phyloP scores from a whole-genome alignment of 768 basidiomycete species.

The Dendrothele bispora region DNA sequence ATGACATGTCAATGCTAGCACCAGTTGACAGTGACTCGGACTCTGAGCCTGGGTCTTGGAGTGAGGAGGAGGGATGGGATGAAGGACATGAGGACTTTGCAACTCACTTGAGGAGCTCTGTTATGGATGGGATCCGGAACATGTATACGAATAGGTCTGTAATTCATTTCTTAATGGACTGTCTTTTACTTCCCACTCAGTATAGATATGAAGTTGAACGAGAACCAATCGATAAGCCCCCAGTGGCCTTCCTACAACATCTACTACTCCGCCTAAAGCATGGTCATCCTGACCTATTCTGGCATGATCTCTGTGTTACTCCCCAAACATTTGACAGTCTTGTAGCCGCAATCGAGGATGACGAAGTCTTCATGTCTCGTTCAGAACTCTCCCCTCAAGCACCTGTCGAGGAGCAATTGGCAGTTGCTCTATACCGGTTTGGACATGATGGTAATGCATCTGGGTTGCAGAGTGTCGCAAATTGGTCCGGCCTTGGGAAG shows the following conservation, averaged over 20 bases:
- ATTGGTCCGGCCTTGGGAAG: too few relatives aligned
- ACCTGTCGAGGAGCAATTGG: conserved; percentile 24
- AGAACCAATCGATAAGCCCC: conserved; percentile 6
- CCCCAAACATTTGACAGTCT: conserved; percentile 36
- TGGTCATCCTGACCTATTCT: conserved; percentile 26
- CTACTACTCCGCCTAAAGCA: conserved; percentile 21
- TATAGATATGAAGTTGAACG: conserved; percentile 9
- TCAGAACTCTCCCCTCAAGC: conserved; percentile 28
- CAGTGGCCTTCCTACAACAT: conserved; percentile 9
- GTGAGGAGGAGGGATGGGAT: too few relatives aligned
- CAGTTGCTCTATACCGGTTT: too few relatives aligned
- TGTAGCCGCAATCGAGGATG: conserved; percentile 15
- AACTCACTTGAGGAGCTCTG: conserved; percentile 4
- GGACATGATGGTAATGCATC: too few relatives aligned
- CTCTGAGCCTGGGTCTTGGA: too few relatives aligned
- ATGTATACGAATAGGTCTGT: too few relatives aligned
- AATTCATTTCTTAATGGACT: too few relatives aligned
- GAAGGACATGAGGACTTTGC: too few relatives aligned
- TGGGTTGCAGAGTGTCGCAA: too few relatives aligned
- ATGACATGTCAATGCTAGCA: too few relatives aligned
- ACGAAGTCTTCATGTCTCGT: conserved; percentile 24
- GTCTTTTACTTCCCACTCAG: too few relatives aligned
- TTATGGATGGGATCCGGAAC: not conserved
- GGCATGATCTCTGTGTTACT: conserved; percentile 24
- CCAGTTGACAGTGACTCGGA: too few relatives aligned